These are phyloP conservation scores for Linum trigynum DNA, from an alignment of 345 rosid genomes.

Conservation along the genomic window DNA sequence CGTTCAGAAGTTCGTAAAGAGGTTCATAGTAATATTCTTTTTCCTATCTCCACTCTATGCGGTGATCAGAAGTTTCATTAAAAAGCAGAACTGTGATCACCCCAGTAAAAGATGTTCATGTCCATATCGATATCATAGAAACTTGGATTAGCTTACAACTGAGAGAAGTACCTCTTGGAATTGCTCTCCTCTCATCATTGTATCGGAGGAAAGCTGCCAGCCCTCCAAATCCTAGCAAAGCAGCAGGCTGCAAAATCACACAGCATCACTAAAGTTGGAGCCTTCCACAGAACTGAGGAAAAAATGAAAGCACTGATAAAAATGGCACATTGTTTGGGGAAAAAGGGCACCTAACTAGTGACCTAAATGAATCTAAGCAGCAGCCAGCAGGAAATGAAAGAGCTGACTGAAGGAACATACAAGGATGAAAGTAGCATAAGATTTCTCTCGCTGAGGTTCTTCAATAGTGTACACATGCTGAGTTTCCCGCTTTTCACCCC, in stretches of 20 bases:
- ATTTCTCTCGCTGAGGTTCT: slow-evolving; percentile 30
- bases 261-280: neutral
- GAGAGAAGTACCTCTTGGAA: slow-evolving; percentile 40
- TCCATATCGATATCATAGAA: neutral
- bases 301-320: neutral
- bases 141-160: neutral
- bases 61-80: slow-evolving; percentile 1
- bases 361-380: neutral
- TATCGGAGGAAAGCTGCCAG: slow-evolving; percentile 45
- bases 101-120: neutral
- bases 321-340: neutral
- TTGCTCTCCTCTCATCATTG: slow-evolving; percentile 74
- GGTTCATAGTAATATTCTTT: neutral
- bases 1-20: neutral
- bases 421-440: slow-evolving; percentile 30
- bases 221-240: slow-evolving; percentile 54
- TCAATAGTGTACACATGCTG: slow-evolving; percentile 23
- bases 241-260: slow-evolving; percentile 47
- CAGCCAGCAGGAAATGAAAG: slow-evolving; percentile 8
- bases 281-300: neutral
- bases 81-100: neutral
- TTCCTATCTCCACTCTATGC: neutral
- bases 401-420: slow-evolving; percentile 31
- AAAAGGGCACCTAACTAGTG: neutral
- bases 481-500: slow-evolving; percentile 15